Evolutionary conservation across 768 basidiomycete genomes (phyloP), one percentile per base, ranked within the genome.

Genomic region (Hirschioporus abietinus): DNA sequence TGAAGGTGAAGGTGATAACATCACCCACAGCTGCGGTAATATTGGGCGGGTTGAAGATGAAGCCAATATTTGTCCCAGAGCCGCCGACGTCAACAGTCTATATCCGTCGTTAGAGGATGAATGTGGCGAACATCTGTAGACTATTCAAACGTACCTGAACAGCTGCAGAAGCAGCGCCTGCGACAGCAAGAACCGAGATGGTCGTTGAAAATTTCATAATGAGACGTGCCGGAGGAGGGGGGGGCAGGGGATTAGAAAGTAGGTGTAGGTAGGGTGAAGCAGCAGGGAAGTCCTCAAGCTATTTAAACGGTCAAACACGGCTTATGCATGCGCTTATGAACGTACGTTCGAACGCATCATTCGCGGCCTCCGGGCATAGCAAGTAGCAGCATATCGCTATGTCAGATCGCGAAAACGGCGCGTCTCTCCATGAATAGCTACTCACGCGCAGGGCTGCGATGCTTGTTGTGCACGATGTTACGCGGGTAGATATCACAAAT

Each of bases 1-100:
- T 75, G 71, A 83, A 88, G 25, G 74, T 67, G 78, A 88, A 88
- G 17, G 80, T 83, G 57, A 88, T 71, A 8, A 79, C 75, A 6
- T 81, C 79, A 23, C 83, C 83, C 24, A 79, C 77, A 15, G 77
- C 68, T 9, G 81, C 84, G 26, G 67, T 83, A 66, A 85, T 63
- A 35, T 66, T 75, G 57, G 72, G 67, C 1, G 86, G 86, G 42
- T 75, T 78, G 76, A 82, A 87, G 67, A 80, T 80, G 74, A 81
- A 81, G 58, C 30, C 30, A 30, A 79, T 20, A 10, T 3, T 52
- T 10, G 42, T 15, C 12, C 42, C 42, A 20, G 42, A 15, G 42
- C 42, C 42, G 20, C 42, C 42, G 42, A 52, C 42, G 3, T 12
- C 42, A 15, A 52, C 42, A 15, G 4, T 12, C 42, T 52, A 52